Percentiles rank a stretch among this genome's conserved stretches.
Conservation (phyloP, 2,329 filamentous ascomycete species). For the Metarhizium album region DNA sequence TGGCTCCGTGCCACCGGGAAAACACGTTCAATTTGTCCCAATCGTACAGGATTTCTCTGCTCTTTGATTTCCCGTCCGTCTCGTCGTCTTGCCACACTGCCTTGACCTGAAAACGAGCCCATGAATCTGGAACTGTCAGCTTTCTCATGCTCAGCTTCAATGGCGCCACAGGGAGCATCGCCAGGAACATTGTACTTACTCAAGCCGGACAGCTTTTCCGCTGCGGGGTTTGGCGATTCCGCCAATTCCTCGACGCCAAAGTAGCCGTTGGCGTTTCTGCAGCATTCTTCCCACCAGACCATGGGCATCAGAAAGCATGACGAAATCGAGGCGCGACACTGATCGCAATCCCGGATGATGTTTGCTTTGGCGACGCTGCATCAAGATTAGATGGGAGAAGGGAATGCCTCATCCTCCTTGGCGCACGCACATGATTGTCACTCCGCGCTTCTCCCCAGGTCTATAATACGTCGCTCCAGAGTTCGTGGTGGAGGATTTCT, state of each 20-base stretch:
- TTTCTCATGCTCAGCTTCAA: not conserved
- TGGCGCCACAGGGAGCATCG: not conserved
- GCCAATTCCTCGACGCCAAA: slow-evolving; percentile 9
- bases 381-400: not conserved
- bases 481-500: not conserved
- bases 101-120: slow-evolving; percentile 5
- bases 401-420: not conserved
- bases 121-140: not conserved
- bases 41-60: slow-evolving; percentile 12
- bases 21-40: slow-evolving; percentile 27
- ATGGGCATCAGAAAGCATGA: slow-evolving; percentile 2
- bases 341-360: not conserved
- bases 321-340: not conserved
- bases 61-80: not conserved
- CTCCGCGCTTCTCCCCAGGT: not conserved
- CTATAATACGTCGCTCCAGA: not conserved
- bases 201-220: not conserved
- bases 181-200: not conserved
- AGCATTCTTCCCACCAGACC: slow-evolving; percentile 5
- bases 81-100: not conserved
- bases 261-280: slow-evolving; percentile 7
- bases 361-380: not conserved
- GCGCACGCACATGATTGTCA: not conserved
- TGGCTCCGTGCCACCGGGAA: slow-evolving; percentile 13
- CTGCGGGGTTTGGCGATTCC: not conserved